Evolutionary conservation across 1,139 yeast species (phyloP), one percentile per base, ranked within the genome.

Genomic region (Candida frijolesensis): DNA sequence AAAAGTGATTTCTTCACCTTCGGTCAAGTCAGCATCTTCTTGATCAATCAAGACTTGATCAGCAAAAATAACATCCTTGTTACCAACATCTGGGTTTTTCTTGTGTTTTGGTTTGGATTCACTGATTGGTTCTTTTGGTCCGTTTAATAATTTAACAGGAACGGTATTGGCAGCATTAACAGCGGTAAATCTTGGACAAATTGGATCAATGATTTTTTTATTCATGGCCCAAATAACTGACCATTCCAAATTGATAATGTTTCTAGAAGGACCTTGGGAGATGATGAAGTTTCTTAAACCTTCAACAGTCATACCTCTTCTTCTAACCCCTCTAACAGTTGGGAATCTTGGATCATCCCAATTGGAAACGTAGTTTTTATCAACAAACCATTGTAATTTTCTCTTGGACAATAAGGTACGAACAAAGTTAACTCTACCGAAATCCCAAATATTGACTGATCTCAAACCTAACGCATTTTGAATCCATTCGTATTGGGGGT

Each of bases 291-390:
- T 88, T 72, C 94, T 84, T 70, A 94, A 83, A 59, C 97, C 98
- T 75, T 94, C 97, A 57, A 94, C 95, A 43, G 97, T 85, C 98
- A 94, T 94, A 78, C 99, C 99, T 78, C 99, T 88, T 81, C 98
- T 86, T 79, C 97, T 89, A 50, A 92, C 97, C 78, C 98, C 98
- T 74, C 97, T 85, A 41, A 92, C 96, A 45, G 99, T 94, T 60
- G 99, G 99, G 91, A 94, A 94, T 71, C 99, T 83, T 62, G 99
- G 98, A 72, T 94, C 99, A 66, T 92, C 97, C 99, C 99, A 94
- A 74, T 90, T 91, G 35, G 81, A 64, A 54, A 94, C 99, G 61
- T 85, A 79, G 39, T 82, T 76, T 69, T 89, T 87, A 77, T 94
- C 97, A 57, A 94, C 98, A 71, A 94, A 90, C 97, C 97, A 92